A percentile compares a stretch with the other conserved stretches of the same genome.
Conservation (phyloP, 305 asterid genomes). For the Solanum hybrid region DNA sequence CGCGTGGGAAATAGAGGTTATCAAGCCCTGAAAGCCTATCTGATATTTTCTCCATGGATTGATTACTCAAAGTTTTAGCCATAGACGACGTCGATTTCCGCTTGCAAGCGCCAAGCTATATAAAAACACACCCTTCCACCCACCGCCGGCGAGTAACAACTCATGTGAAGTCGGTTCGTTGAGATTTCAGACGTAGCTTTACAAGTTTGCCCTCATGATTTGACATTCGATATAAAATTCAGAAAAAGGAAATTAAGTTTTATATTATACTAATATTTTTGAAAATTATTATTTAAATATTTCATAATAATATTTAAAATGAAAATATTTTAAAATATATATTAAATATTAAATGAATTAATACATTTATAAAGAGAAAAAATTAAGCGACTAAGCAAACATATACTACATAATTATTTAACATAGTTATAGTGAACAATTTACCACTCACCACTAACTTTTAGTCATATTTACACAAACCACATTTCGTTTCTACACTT, state of each 20-base stretch:
- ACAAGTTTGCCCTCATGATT: neutral
- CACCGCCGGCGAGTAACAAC: neutral
- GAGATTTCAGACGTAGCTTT: neutral
- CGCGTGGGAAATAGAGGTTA: constrained; percentile 85
- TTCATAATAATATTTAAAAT: neutral
- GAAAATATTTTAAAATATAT: too few species aligned
- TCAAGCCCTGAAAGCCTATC: constrained; percentile 59
- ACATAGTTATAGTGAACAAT: too few species aligned
- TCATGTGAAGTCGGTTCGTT: neutral
- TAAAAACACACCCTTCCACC: neutral
- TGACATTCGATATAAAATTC: neutral
- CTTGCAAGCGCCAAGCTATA: neutral
- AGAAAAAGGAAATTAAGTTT: neutral
- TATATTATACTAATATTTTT: too few species aligned
- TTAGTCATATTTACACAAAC: too few species aligned
- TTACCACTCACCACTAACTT: neutral
- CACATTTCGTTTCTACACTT: neutral
- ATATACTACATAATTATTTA: neutral
- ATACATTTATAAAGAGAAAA: too few species aligned
- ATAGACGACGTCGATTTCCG: neutral
- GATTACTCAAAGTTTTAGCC: constrained; percentile 20
- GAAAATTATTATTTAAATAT: too few species aligned
- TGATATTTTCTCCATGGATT: constrained; percentile 49
- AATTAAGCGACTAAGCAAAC: too few species aligned
- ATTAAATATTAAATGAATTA: too few species aligned